Percentiles rank a stretch among this genome's conserved stretches.
Evolutionary conservation across 495 filamentous ascomycete species (phyloP).

Genomic region (Penicillium dipodomyicola): DNA sequence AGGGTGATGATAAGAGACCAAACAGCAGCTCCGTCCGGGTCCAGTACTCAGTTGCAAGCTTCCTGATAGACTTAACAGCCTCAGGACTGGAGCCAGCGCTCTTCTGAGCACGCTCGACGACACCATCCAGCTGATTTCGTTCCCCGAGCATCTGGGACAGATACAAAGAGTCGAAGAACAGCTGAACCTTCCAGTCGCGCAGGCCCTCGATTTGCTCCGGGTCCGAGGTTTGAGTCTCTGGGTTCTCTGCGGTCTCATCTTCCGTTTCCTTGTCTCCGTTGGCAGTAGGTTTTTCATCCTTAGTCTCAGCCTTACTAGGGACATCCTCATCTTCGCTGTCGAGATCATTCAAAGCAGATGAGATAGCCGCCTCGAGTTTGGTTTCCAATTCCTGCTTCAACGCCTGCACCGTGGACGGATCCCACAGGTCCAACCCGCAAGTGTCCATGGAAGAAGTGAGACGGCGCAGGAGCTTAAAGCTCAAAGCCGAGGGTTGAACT

Average conservation of each 20-base stretch:
- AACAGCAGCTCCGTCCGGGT: conserved; percentile 77
- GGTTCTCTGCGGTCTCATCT: background rate
- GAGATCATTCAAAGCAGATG: conserved; percentile 26
- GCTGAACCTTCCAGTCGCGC: conserved; percentile 63
- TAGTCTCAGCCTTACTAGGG: conserved; percentile 8
- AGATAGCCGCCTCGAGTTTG: conserved; percentile 25
- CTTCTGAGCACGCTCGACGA: conserved; percentile 46
- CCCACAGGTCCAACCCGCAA: conserved; percentile 81
- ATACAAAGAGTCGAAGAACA: conserved; percentile 74
- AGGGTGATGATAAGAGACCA: conserved; percentile 46
- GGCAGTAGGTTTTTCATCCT: conserved; percentile 6
- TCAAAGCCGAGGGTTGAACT: conserved; percentile 72
- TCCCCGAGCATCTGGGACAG: conserved; percentile 50
- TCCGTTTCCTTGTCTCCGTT: conserved; percentile 4
- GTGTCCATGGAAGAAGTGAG: conserved; percentile 64
- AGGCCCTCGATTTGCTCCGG: conserved; percentile 15
- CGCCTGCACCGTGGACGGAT: conserved; percentile 58
- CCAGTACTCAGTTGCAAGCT: conserved; percentile 70
- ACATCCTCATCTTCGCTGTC: conserved; percentile 10
- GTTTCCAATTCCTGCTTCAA: conserved; percentile 57
- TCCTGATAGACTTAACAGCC: conserved; percentile 49
- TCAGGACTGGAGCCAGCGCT: conserved; percentile 45
- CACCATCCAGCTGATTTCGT: conserved; percentile 41
- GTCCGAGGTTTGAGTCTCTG: background rate
- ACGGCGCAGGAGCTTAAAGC: conserved; percentile 70